Percentiles rank a stretch among this genome's conserved stretches.
phyloP scores from a whole-genome alignment of 2,329 filamentous ascomycete species.

The Fusarium subglutinans region DNA sequence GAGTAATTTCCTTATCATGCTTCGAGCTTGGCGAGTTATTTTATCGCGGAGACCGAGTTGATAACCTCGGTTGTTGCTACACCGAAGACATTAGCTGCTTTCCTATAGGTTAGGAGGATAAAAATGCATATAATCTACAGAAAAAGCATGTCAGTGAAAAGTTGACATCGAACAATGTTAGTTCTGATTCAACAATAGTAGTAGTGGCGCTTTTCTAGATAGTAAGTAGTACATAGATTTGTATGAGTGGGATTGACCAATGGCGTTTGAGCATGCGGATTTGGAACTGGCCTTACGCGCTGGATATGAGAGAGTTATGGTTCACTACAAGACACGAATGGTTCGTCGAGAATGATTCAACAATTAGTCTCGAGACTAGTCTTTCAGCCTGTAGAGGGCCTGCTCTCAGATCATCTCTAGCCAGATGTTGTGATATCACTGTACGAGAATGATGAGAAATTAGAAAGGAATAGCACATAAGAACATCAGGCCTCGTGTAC shows the following conservation, averaged over 20 bases:
- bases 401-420: fast-evolving
- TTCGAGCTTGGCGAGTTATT: not conserved
- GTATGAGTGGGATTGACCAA: not conserved
- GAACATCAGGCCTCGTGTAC: too few species aligned
- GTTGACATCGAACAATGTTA: not conserved
- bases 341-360: fast-evolving
- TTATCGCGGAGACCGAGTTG: slow-evolving; percentile 9
- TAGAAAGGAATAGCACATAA: not conserved
- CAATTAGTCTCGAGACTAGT: not conserved
- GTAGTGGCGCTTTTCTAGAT: not conserved
- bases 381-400: fast-evolving
- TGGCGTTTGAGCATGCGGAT: not conserved
- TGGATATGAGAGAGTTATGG: not conserved
- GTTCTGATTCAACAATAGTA: not conserved
- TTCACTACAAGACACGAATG: fast-evolving
- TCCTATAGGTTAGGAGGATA: not conserved
- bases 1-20: not conserved
- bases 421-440: not conserved
- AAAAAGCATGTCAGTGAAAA: not conserved
- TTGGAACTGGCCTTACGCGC: not conserved
- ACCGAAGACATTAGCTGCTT: slow-evolving; percentile 5
- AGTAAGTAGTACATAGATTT: too few species aligned
- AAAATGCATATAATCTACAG: not conserved
- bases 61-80: slow-evolving; percentile 18
- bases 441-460: not conserved